Percentiles rank a stretch among this genome's conserved stretches.
Evolutionary conservation across 2,329 filamentous ascomycete genomes (phyloP).

Genomic region (Tolypocladium ovalisporum): DNA sequence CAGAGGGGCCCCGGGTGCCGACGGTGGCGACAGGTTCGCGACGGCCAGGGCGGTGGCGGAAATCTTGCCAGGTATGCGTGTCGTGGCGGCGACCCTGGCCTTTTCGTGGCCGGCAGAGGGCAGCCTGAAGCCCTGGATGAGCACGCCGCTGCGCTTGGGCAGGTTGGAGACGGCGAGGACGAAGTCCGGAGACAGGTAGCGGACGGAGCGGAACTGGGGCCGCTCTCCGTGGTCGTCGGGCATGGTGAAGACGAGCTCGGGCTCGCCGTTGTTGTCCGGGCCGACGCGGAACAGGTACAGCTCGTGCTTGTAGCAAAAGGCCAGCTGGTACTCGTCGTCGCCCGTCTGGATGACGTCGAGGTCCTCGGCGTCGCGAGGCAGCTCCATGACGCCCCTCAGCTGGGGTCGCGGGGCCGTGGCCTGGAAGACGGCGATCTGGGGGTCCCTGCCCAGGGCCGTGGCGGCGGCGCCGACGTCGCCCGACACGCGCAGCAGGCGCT

Average conservation of each 20-base stretch:
- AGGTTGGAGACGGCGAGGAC: slow-evolving; percentile 47
- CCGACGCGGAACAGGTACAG: slow-evolving; percentile 56
- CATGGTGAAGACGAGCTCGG: slow-evolving; percentile 45
- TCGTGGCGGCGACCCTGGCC: slow-evolving; percentile 39
- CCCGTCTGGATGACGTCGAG: slow-evolving; percentile 55
- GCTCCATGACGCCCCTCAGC: slow-evolving; percentile 36
- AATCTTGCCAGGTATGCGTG: slow-evolving; percentile 54
- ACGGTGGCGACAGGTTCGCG: slow-evolving; percentile 50
- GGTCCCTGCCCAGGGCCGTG: slow-evolving; percentile 63
- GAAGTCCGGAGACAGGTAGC: slow-evolving; percentile 48
- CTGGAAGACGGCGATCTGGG: slow-evolving; percentile 74
- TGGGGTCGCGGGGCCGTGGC: slow-evolving; percentile 36
- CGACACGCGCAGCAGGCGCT: slow-evolving; percentile 46
- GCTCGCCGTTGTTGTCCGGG: slow-evolving; percentile 34
- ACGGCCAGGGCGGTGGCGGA: slow-evolving; percentile 71
- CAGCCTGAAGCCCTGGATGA: slow-evolving; percentile 46
- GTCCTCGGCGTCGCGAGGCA: slow-evolving; percentile 52
- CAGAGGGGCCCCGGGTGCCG: slow-evolving; percentile 36
- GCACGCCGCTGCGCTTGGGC: slow-evolving; percentile 45
- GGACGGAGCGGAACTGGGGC: slow-evolving; percentile 45
- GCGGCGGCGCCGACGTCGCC: slow-evolving; percentile 66
- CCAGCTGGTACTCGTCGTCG: slow-evolving; percentile 55
- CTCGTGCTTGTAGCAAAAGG: slow-evolving; percentile 68
- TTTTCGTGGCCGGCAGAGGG: slow-evolving; percentile 25
- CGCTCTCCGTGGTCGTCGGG: slow-evolving; percentile 34